Percentiles rank a stretch among this genome's conserved stretches.
These are phyloP conservation scores for Lepiota venenata DNA, from an alignment of 768 basidiomycete genomes.

Conservation along the genomic window DNA sequence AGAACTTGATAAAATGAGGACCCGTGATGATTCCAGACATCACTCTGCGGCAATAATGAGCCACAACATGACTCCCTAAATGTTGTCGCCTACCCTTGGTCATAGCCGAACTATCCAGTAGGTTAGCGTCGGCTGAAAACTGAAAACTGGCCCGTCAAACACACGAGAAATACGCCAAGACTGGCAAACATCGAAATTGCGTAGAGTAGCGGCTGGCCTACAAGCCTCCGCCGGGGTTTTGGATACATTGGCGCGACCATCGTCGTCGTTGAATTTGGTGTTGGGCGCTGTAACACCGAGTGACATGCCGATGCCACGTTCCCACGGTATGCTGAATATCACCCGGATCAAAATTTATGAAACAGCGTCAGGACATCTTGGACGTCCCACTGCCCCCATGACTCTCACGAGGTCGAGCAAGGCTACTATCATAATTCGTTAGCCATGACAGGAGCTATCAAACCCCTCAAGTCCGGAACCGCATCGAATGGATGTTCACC, in stretches of 20 bases:
- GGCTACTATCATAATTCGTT: too few relatives aligned
- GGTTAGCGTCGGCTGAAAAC: background rate
- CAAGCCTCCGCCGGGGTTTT: constrained; percentile 46
- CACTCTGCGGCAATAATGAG: constrained; percentile 39
- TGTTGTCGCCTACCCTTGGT: constrained; percentile 56
- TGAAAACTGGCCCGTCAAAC: constrained; percentile 19
- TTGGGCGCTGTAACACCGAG: too few relatives aligned
- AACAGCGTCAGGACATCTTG: too few relatives aligned
- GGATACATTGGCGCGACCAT: constrained; percentile 25
- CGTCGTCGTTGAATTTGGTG: background rate
- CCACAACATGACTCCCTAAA: constrained; percentile 10
- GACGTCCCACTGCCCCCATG: too few relatives aligned
- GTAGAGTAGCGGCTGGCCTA: constrained; percentile 68
- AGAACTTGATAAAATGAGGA: constrained; percentile 73
- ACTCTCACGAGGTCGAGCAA: too few relatives aligned
- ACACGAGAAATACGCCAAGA: constrained; percentile 72
- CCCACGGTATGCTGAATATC: too few relatives aligned
- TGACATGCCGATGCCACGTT: too few relatives aligned
- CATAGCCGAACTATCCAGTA: constrained; percentile 64
- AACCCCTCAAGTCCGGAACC: too few relatives aligned
- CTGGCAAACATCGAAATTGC: constrained; percentile 73
- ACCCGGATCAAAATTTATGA: too few relatives aligned
- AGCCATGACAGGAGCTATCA: too few relatives aligned
- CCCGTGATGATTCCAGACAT: constrained; percentile 87
- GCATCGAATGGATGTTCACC: too few relatives aligned